These are phyloP conservation scores for Plectosphaerella sp. DNA, from an alignment of 2,329 filamentous ascomycete genomes.

Conservation along the genomic window DNA sequence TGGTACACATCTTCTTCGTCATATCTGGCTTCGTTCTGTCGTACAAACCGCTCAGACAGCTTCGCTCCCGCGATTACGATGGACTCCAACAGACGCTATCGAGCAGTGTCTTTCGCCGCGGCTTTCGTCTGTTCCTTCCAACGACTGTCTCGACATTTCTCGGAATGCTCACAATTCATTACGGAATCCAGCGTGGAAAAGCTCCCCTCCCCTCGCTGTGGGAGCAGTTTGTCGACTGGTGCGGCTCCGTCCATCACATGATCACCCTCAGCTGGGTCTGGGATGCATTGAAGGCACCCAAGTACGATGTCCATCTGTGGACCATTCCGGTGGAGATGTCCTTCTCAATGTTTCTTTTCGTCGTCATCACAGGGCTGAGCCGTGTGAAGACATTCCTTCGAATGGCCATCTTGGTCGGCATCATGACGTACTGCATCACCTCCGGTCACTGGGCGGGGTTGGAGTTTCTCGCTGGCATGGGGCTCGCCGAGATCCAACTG, in stretches of 20 bases:
- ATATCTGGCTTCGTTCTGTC: slow-evolving; percentile 45
- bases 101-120: slow-evolving; percentile 42
- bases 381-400: slow-evolving; percentile 26
- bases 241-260: slow-evolving; percentile 14
- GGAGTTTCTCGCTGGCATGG: slow-evolving; percentile 41
- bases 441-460: slow-evolving; percentile 37
- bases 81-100: slow-evolving; percentile 33
- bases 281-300: slow-evolving; percentile 17
- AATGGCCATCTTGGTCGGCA: slow-evolving; percentile 19
- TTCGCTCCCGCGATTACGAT: slow-evolving; percentile 31
- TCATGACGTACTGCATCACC: slow-evolving; percentile 30
- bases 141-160: slow-evolving; percentile 36
- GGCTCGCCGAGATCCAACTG: slow-evolving; percentile 39
- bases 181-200: slow-evolving; percentile 19
- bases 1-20: slow-evolving; percentile 49
- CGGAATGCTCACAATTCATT: slow-evolving; percentile 28
- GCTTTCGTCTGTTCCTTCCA: slow-evolving; percentile 40
- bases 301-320: slow-evolving; percentile 41
- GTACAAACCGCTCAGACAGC: slow-evolving; percentile 35
- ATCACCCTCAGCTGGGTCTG: slow-evolving; percentile 22
- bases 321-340: slow-evolving; percentile 43
- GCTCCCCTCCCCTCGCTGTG: slow-evolving; percentile 17
- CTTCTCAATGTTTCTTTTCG: slow-evolving; percentile 39
- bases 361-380: slow-evolving; percentile 29
- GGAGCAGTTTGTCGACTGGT: slow-evolving; percentile 21